Evolutionary conservation across 2,329 filamentous ascomycete genomes (phyloP), one percentile per base, ranked within the genome.

Genomic region (Bipolaris bicolor): DNA sequence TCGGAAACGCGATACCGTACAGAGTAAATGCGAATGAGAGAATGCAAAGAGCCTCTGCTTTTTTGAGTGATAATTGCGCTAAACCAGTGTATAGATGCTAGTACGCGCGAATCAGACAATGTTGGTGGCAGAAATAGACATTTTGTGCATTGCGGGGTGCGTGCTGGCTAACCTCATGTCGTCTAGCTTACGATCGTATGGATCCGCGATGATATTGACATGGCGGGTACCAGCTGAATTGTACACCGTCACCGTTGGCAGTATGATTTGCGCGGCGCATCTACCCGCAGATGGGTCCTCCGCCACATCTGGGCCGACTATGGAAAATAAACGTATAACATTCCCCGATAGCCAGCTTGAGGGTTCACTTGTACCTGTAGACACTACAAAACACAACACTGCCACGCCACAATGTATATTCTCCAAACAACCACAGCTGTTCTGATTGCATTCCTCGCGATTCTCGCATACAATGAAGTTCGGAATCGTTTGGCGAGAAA

Each of bases 361-460:
- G 18, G 5, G 34, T 13, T n/a, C 33, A 39, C n/a, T 20, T 40
- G 31, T 33, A 41, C 29, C 22, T 43, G 24, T 31, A 20, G n/a
- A 7, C 47, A 51, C 20, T 43, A 47, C n/a, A 24, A 39, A 45
- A 15, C 7, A 6, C 24, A 11, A 46, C 5, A 52, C 36, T n/a
- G 33, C 18, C 10, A 34, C 24, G 16, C 36, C 36, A 48, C 5
- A 36, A 68, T 68, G 66, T 68, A 61, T 44, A 59, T 65, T 15
- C 52, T 66, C 50, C 63, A 61, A 45, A 68, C 63, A 33, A 67
- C 64, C n/a, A 58, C 57, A 15, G 66, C 64, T 1, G 48, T 66
- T n/a, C 45, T 67, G 10, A 57, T 67, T 29, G 60, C 63, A 1
- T 67, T 68, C 24, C 48, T 67, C n/a, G 64, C 64, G 0, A 18